Conservation (phyloP, 306 rosid genomes). For the Psophocarpus tetragonolobus region DNA sequence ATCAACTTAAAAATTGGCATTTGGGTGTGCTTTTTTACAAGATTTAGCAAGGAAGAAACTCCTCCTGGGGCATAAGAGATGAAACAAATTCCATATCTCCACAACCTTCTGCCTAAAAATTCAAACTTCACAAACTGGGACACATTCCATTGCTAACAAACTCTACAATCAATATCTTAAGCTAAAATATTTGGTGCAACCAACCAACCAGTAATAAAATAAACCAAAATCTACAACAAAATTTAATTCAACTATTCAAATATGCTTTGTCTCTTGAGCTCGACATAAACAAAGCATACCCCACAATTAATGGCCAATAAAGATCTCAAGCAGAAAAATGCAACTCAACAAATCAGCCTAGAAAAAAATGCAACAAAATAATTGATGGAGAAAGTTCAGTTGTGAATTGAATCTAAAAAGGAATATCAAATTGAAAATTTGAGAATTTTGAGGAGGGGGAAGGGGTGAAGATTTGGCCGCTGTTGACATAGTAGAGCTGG, state of each 20-base stretch:
- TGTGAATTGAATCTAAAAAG: conserved; percentile 43
- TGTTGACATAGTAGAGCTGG: no score
- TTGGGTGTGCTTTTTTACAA: conserved; percentile 70
- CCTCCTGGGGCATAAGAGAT: conserved; percentile 82
- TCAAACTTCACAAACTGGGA: conserved; percentile 31
- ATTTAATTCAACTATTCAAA: not conserved
- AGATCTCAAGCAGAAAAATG: conserved; percentile 52
- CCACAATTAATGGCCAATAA: conserved; percentile 20
- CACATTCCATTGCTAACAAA: conserved; percentile 24
- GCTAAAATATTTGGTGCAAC: not conserved
- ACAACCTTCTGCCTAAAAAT: conserved; percentile 46
- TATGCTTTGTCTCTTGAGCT: conserved; percentile 14
- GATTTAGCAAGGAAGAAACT: conserved; percentile 81
- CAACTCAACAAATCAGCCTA: conserved; percentile 35
- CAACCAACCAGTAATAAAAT: not conserved
- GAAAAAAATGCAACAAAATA: conserved; percentile 36
- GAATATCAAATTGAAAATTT: conserved; percentile 29
- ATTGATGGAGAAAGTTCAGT: conserved; percentile 37
- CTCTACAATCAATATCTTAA: conserved; percentile 14
- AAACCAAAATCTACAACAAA: conserved; percentile 20
- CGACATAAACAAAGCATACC: conserved; percentile 5
- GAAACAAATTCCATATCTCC: conserved; percentile 79
- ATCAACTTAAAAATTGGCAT: no score
- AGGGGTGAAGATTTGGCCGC: no score
- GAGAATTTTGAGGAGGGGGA: no score